A percentile compares a stretch with the other conserved stretches of the same genome.
These are phyloP conservation scores for Platanthera guangdongensis DNA, from an alignment of 106 monocot species.

Conservation along the genomic window DNA sequence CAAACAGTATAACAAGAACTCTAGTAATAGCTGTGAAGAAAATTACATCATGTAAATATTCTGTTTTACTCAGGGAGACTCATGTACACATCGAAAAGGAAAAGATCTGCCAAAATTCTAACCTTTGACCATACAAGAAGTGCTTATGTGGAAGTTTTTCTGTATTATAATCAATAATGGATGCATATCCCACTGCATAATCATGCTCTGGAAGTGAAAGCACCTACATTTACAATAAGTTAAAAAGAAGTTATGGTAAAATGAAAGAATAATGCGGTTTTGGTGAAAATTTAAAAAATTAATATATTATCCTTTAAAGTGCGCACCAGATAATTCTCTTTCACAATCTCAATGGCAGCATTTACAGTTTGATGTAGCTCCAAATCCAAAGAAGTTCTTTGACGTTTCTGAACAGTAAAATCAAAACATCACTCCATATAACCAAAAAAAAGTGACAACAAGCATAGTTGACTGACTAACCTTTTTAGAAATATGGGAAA, in stretches of 20 bases:
- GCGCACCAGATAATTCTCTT: constrained; percentile 83
- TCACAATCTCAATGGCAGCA: constrained; percentile 83
- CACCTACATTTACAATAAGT: constrained; percentile 31
- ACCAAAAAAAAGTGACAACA: not conserved
- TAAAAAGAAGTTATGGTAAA: too few relatives aligned
- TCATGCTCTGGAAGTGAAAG: constrained; percentile 80
- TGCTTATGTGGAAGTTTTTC: constrained; percentile 50
- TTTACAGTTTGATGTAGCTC: constrained; percentile 61
- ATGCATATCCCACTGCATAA: constrained; percentile 76
- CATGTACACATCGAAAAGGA: not conserved
- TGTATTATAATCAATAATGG: constrained; percentile 68
- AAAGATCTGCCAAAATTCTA: not conserved
- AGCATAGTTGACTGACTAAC: not conserved
- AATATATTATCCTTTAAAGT: not conserved
- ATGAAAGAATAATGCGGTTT: not conserved
- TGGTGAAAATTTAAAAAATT: not conserved
- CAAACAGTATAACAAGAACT: not conserved
- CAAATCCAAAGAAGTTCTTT: constrained; percentile 33
- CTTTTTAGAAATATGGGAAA: constrained; percentile 10
- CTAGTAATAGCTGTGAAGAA: not conserved
- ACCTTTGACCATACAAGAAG: constrained; percentile 81
- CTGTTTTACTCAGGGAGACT: not conserved
- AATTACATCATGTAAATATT: not conserved
- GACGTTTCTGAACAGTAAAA: constrained; percentile 50
- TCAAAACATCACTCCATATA: not conserved